A percentile compares a stretch with the other conserved stretches of the same genome.
phyloP scores from a whole-genome alignment of 1,284 basidiomycete genomes.

The Prillingera fragicola region DNA sequence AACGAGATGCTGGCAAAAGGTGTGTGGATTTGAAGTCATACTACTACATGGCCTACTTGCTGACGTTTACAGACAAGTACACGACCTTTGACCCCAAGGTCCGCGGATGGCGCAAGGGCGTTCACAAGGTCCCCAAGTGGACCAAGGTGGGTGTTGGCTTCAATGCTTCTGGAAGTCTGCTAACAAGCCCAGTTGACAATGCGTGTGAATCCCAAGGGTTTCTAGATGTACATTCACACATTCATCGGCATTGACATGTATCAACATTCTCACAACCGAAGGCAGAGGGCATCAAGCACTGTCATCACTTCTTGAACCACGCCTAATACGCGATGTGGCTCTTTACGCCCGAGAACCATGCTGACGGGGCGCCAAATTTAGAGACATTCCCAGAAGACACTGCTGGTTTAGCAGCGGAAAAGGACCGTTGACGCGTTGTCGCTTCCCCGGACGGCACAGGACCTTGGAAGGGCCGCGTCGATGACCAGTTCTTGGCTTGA shows the following conservation, averaged over 20 bases:
- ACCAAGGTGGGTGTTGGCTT: slow-evolving; percentile 63
- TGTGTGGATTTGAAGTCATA: slow-evolving; percentile 29
- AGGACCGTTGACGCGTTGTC: neutral
- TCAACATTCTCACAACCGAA: slow-evolving; percentile 3
- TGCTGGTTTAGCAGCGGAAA: neutral
- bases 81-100: slow-evolving; percentile 74
- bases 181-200: slow-evolving; percentile 60
- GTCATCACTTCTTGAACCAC: neutral
- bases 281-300: slow-evolving; percentile 3
- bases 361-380: too few species aligned
- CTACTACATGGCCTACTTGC: neutral
- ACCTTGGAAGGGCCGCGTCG: too few species aligned
- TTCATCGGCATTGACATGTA: slow-evolving; percentile 4
- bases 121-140: slow-evolving; percentile 95
- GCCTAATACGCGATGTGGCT: too few species aligned
- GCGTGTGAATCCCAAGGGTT: slow-evolving; percentile 80
- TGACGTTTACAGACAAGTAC: slow-evolving; percentile 73
- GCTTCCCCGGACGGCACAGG: too few species aligned
- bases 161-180: neutral
- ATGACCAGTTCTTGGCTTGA: too few species aligned
- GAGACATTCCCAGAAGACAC: neutral
- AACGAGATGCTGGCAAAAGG: slow-evolving; percentile 49
- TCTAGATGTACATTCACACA: slow-evolving; percentile 52
- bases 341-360: too few species aligned
- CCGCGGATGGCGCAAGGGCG: slow-evolving; percentile 73